Conservation (phyloP, 106 monocot species). For the Acorus calamus region DNA sequence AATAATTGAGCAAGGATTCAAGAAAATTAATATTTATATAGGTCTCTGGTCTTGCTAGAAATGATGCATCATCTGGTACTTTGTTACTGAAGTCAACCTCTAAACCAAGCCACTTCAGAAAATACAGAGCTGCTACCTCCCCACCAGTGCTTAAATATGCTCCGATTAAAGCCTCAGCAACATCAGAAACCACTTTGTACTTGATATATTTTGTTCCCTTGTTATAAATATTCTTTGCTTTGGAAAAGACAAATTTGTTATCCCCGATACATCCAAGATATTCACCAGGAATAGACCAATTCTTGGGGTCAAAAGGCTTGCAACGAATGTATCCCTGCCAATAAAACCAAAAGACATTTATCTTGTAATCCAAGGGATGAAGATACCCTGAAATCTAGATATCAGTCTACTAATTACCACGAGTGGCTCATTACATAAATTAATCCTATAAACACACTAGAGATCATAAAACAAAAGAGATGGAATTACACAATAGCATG, state of each 20-base stretch:
- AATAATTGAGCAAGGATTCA: slow-evolving; percentile 36
- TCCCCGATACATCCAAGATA: neutral
- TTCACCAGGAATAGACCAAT: slow-evolving; percentile 34
- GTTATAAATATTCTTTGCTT: slow-evolving; percentile 19
- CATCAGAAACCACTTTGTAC: slow-evolving; percentile 46
- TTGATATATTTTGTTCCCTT: slow-evolving; percentile 28
- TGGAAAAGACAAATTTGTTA: neutral
- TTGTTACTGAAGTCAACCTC: slow-evolving; percentile 15
- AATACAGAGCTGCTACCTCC: slow-evolving; percentile 33
- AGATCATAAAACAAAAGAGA: too few species aligned
- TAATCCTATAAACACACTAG: too few species aligned
- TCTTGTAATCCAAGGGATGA: neutral
- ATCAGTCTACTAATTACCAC: neutral
- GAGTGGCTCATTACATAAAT: neutral
- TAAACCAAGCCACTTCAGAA: slow-evolving; percentile 38
- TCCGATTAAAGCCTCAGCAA: slow-evolving; percentile 55
- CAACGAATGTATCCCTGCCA: slow-evolving; percentile 49
- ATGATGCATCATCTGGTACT: slow-evolving; percentile 12
- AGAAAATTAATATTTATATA: slow-evolving; percentile 37
- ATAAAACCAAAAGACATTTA: neutral
- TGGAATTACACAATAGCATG: too few species aligned
- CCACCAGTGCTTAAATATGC: slow-evolving; percentile 38
- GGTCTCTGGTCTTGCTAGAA: slow-evolving; percentile 16
- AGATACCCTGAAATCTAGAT: neutral
- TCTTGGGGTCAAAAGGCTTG: slow-evolving; percentile 36